These are phyloP conservation scores for Albatrellus ellisii DNA, from an alignment of 768 basidiomycete species.

Conservation along the genomic window DNA sequence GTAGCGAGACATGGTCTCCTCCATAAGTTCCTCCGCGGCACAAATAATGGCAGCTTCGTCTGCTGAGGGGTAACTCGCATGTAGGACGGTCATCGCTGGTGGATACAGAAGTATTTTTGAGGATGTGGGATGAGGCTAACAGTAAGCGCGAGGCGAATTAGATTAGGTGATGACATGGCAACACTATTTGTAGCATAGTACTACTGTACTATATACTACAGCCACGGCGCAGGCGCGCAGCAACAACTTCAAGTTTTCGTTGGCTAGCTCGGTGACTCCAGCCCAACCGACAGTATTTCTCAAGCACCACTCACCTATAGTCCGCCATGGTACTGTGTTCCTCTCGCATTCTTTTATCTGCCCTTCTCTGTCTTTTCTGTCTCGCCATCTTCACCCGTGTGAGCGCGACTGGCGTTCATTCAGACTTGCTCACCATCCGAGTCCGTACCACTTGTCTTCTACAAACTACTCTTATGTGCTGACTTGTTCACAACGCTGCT, in stretches of 20 bases:
- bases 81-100: slow-evolving; percentile 2
- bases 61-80: slow-evolving; percentile 34
- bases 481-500: slow-evolving; percentile 1
- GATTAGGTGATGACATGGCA: no score
- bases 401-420: slow-evolving; percentile 1
- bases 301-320: no score
- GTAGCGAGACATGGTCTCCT: slow-evolving; percentile 55
- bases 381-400: slow-evolving; percentile 1
- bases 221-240: no score
- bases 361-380: slow-evolving; percentile 7
- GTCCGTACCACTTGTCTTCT: slow-evolving; percentile 5
- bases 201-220: no score
- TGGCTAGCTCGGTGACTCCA: no score
- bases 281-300: no score
- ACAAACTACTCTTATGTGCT: slow-evolving; percentile 15
- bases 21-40: slow-evolving; percentile 58
- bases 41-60: slow-evolving; percentile 39
- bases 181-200: no score
- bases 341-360: slow-evolving; percentile 1
- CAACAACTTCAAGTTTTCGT: no score
- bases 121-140: no score
- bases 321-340: no score
- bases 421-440: slow-evolving; percentile 7
- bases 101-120: not conserved
- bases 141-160: no score